Evolutionary conservation across 176 grass and related monocot species (phyloP).

Genomic region (Leersia perrieri): DNA sequence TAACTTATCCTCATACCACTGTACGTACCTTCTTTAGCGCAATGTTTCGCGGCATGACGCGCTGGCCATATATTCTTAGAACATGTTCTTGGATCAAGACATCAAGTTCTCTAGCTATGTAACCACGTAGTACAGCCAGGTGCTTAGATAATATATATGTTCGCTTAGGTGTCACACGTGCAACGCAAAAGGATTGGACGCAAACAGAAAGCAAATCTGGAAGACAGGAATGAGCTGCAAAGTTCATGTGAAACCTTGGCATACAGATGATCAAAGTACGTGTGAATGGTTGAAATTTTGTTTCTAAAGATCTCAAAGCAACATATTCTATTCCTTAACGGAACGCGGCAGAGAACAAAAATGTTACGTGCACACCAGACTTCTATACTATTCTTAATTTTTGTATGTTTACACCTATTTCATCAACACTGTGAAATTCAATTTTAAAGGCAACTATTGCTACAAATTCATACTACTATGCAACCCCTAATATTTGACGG

Average conservation of each 20-base stretch:
- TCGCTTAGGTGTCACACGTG: constrained; percentile 3
- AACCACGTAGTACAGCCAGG: not conserved
- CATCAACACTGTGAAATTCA: not conserved
- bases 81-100: too few species aligned
- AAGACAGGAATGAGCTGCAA: constrained; percentile 8
- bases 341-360: constrained; percentile 7
- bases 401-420: too few species aligned
- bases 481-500: too few species aligned
- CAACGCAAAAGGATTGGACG: not conserved
- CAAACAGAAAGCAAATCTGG: constrained; percentile 20
- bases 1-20: too few species aligned
- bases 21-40: too few species aligned
- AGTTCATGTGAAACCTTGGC: constrained; percentile 24
- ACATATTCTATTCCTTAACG: not conserved
- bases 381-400: not conserved
- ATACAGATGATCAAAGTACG: constrained; percentile 14
- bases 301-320: constrained; percentile 38
- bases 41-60: too few species aligned
- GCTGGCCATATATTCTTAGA: too few species aligned
- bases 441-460: too few species aligned
- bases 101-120: too few species aligned
- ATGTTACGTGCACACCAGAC: not conserved
- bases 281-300: constrained; percentile 24
- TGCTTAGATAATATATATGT: constrained; percentile 11
- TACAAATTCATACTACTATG: too few species aligned